phyloP scores from a whole-genome alignment of 2,329 filamentous ascomycete genomes.

The Herpomyces periplanetae region DNA sequence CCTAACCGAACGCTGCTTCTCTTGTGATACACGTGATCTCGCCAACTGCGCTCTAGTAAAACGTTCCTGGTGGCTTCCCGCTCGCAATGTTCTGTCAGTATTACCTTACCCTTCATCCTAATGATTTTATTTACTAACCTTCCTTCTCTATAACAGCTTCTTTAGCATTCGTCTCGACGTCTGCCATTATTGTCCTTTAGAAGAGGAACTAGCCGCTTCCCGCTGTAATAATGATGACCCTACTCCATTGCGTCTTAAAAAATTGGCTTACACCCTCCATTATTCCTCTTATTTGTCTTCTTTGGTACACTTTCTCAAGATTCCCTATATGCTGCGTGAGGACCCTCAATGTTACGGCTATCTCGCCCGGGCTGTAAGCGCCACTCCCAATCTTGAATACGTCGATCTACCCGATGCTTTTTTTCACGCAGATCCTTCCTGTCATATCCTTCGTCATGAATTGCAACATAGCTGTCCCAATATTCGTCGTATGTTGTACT shows the following conservation, averaged over 20 bases:
- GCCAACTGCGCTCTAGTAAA: conserved; percentile 36
- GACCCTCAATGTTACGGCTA: conserved; percentile 46
- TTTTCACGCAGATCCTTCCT: conserved; percentile 37
- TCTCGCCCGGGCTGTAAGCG: conserved; percentile 46
- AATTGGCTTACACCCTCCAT: conserved; percentile 44
- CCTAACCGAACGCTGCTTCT: conserved; percentile 45
- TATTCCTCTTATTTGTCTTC: conserved; percentile 29
- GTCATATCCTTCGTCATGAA: conserved; percentile 36
- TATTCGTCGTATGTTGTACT: conserved; percentile 60
- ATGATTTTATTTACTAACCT: conserved; percentile 2
- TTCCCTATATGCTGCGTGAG: conserved; percentile 78
- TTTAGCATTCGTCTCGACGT: conserved; percentile 65
- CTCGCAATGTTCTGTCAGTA: conserved; percentile 20
- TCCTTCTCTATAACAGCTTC: conserved; percentile 16
- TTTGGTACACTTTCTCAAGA: conserved; percentile 38
- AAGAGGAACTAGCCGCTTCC: conserved; percentile 33
- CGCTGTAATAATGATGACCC: conserved; percentile 39
- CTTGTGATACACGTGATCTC: conserved; percentile 65
- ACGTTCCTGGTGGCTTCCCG: conserved; percentile 24
- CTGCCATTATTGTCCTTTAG: conserved; percentile 70
- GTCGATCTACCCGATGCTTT: conserved; percentile 66
- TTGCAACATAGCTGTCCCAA: conserved; percentile 45
- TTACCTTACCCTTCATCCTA: conserved; percentile 1
- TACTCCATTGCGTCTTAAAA: conserved; percentile 27
- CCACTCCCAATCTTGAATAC: conserved; percentile 46